Conservation (phyloP, 345 rosid genomes). For the Dovyalis caffra region DNA sequence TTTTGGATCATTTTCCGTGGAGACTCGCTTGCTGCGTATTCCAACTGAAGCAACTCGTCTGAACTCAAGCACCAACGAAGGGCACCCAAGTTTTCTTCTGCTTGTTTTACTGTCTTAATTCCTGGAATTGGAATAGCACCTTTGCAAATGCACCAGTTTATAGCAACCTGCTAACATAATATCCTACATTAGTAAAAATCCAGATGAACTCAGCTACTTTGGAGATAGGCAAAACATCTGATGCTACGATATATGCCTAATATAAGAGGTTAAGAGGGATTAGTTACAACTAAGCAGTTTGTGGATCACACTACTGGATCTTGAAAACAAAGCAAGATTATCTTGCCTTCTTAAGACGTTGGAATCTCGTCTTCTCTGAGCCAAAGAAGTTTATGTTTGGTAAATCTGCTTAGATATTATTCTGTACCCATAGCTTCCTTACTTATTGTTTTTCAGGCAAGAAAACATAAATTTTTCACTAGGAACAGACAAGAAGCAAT, state of each 20-base stretch:
- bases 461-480: not conserved
- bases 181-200: not conserved
- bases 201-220: not conserved
- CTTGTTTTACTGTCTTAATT: conserved; percentile 68
- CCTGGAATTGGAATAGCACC: conserved; percentile 92
- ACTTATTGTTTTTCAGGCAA: too few species aligned
- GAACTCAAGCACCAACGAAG: conserved; percentile 70
- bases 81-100: conserved; percentile 82
- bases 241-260: too few species aligned
- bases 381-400: not conserved
- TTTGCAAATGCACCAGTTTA: conserved; percentile 91
- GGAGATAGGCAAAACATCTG: too few species aligned
- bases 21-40: conserved; percentile 60
- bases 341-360: not conserved
- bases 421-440: too few species aligned
- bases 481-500: not conserved
- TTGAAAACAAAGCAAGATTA: too few species aligned
- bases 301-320: too few species aligned
- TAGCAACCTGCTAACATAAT: conserved; percentile 54
- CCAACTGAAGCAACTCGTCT: conserved; percentile 70
- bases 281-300: too few species aligned
- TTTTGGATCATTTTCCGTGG: conserved; percentile 81
- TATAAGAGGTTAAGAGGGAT: too few species aligned
- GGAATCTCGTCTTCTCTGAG: not conserved
- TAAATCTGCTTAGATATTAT: not conserved